A percentile compares a stretch with the other conserved stretches of the same genome.
Evolutionary conservation across 2,329 filamentous ascomycete species (phyloP).

Genomic region (Amphichorda felina): DNA sequence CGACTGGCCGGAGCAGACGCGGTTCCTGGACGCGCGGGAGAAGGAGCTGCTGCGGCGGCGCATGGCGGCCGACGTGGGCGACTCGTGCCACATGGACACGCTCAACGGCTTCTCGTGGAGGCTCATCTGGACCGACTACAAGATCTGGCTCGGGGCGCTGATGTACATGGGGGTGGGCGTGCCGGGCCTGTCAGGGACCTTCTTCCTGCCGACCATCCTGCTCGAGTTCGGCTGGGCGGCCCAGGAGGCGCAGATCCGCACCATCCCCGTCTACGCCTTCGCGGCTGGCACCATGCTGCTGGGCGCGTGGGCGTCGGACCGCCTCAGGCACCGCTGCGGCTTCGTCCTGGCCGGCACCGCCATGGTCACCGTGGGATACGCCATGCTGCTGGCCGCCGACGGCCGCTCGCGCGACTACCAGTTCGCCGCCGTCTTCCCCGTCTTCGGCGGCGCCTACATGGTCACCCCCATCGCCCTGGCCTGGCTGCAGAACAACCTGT

Average conservation of each 20-base stretch:
- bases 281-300: constrained; percentile 16
- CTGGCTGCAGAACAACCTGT: constrained; percentile 45
- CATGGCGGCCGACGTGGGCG: constrained; percentile 18
- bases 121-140: constrained; percentile 33
- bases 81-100: constrained; percentile 35
- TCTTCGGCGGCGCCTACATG: constrained; percentile 40
- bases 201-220: constrained; percentile 26
- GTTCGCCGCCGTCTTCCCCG: constrained; percentile 41
- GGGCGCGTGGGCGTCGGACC: constrained; percentile 33
- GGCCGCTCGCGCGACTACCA: constrained; percentile 13
- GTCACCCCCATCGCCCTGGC: constrained; percentile 40
- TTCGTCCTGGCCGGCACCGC: constrained; percentile 39
- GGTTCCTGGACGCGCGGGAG: constrained; percentile 24
- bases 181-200: constrained; percentile 28
- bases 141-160: constrained; percentile 18
- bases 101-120: constrained; percentile 20
- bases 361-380: constrained; percentile 40
- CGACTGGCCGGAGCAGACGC: constrained; percentile 19
- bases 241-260: constrained; percentile 19
- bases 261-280: constrained; percentile 24
- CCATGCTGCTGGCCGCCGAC: constrained; percentile 32
- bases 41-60: constrained; percentile 19
- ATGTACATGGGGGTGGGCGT: constrained; percentile 27
- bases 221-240: constrained; percentile 21
- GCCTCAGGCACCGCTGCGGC: constrained; percentile 34